phyloP scores from a whole-genome alignment of 257 asterid genomes.

The Cinchona pubescens region DNA sequence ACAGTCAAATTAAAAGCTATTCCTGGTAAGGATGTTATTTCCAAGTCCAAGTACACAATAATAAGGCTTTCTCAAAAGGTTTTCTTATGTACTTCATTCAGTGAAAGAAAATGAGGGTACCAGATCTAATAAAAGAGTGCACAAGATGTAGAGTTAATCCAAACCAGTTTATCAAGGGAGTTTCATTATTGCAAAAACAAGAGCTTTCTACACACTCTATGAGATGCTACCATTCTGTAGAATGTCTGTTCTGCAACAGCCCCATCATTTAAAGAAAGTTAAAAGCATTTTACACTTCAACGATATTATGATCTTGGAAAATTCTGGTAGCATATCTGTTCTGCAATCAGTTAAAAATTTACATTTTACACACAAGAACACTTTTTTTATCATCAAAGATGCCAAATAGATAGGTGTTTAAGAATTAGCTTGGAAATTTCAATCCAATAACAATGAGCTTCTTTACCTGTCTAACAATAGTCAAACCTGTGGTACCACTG shows the following conservation, averaged over 20 bases:
- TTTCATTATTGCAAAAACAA: neutral
- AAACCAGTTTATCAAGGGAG: neutral
- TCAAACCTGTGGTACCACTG: constrained; percentile 90
- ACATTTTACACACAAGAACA: neutral
- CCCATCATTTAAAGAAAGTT: neutral
- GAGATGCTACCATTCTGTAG: neutral
- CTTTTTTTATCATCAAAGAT: neutral
- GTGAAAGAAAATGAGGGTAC: neutral
- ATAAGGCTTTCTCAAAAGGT: neutral
- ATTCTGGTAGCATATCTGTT: neutral
- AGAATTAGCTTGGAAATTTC: neutral
- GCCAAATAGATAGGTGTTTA: neutral
- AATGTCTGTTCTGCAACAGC: neutral
- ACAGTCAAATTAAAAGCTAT: neutral
- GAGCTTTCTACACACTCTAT: neutral
- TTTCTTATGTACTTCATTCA: neutral
- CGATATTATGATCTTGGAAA: no score
- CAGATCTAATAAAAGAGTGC: neutral
- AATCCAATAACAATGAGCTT: no score
- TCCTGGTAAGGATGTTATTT: no score
- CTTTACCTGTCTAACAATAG: constrained; percentile 81
- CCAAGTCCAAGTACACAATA: neutral
- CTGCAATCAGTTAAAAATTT: no score
- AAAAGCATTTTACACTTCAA: neutral
- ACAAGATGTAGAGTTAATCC: neutral